Evolutionary conservation across 768 basidiomycete genomes (phyloP).

Genomic region (Tylopilus sp.): DNA sequence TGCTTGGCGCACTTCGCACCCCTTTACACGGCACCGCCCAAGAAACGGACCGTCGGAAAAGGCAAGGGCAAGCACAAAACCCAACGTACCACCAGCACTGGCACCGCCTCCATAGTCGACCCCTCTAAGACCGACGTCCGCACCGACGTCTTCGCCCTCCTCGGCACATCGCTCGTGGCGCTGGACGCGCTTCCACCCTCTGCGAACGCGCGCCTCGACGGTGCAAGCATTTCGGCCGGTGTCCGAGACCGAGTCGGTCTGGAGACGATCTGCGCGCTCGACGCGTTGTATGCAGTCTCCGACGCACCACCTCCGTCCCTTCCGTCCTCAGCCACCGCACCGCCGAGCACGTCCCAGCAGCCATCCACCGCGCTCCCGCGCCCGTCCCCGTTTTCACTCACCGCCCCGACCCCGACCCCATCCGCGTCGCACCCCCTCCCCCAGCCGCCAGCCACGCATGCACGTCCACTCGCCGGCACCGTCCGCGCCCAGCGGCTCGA

Average conservation of each 20-base stretch:
- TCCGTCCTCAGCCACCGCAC: background rate
- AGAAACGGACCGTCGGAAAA: constrained; percentile 4
- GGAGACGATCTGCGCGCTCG: constrained; percentile 27
- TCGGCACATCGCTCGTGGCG: constrained; percentile 18
- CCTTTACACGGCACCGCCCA: constrained; percentile 4
- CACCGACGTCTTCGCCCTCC: constrained; percentile 23
- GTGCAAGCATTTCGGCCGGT: background rate
- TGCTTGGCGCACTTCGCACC: constrained; percentile 16
- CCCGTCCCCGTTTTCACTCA: background rate
- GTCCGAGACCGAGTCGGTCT: constrained; percentile 26
- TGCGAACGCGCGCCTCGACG: no score
- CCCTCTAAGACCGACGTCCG: constrained; percentile 12
- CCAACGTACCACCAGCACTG: background rate
- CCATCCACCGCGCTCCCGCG: background rate
- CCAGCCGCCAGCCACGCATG: background rate
- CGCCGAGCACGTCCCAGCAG: background rate
- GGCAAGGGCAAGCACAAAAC: constrained; percentile 6
- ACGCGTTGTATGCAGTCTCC: constrained; percentile 13
- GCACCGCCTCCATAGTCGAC: no score
- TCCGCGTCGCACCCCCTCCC: background rate
- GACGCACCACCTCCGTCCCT: background rate
- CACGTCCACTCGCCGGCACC: background rate
- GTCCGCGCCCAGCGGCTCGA: constrained; percentile 5
- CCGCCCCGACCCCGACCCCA: background rate
- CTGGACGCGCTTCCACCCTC: constrained; percentile 13